These are phyloP conservation scores for Suillus occidentalis DNA, from an alignment of 768 basidiomycete genomes.

Conservation along the genomic window DNA sequence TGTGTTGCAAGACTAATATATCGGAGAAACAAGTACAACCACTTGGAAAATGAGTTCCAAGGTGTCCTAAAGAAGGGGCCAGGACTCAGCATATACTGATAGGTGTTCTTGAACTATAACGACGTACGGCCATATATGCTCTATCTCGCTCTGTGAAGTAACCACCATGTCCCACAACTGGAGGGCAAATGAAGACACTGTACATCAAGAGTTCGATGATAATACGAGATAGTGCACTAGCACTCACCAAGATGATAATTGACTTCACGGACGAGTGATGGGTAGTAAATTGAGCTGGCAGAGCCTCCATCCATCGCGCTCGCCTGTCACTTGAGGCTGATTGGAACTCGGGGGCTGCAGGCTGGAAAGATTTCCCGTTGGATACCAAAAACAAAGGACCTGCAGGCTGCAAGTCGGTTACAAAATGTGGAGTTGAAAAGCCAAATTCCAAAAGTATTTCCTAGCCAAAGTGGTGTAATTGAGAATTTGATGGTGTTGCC, in stretches of 20 bases:
- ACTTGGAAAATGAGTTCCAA: constrained; percentile 17
- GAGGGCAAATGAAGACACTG: constrained; percentile 29
- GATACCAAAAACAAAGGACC: background rate
- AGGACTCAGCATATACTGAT: background rate
- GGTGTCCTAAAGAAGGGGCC: constrained; percentile 15
- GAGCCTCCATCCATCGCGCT: background rate
- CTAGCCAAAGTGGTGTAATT: background rate
- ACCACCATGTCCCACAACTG: constrained; percentile 29
- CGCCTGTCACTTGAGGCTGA: background rate
- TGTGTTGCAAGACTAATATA: constrained; percentile 7
- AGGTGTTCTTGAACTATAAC: background rate
- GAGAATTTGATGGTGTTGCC: background rate
- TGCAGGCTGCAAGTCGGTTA: background rate
- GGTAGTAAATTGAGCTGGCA: background rate
- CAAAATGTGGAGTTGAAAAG: background rate
- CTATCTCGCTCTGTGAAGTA: constrained; percentile 25
- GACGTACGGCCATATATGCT: constrained; percentile 33
- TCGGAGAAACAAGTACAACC: constrained; percentile 17
- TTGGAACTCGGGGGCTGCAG: background rate
- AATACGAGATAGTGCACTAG: background rate
- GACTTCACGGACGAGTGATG: background rate
- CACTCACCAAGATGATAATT: background rate
- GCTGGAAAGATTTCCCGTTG: background rate
- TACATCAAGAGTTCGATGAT: background rate
- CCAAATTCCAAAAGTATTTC: too few species aligned